Conservation (phyloP, 1,139 yeast species). For the Taiozyma sp. region DNA sequence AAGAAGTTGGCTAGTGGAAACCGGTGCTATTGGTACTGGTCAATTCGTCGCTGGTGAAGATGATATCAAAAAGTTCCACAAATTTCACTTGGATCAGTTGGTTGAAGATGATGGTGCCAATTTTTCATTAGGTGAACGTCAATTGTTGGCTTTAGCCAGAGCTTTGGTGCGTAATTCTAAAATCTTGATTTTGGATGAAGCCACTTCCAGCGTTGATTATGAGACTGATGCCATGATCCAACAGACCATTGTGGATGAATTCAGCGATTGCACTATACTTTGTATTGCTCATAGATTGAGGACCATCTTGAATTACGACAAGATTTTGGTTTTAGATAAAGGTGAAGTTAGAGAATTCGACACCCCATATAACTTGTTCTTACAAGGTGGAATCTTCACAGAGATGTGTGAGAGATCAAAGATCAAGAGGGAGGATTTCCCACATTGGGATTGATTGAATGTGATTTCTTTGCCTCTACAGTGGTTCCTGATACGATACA, state of each 20-base stretch:
- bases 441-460: neutral
- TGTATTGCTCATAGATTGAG: conserved; percentile 76
- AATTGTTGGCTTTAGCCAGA: conserved; percentile 65
- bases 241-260: conserved; percentile 52
- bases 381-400: conserved; percentile 43
- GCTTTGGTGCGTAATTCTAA: conserved; percentile 63
- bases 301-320: conserved; percentile 60
- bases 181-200: conserved; percentile 70
- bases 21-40: conserved; percentile 13
- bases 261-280: conserved; percentile 58
- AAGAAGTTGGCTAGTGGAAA: conserved; percentile 33
- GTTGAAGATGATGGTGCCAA: conserved; percentile 72
- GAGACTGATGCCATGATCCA: conserved; percentile 70
- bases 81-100: conserved; percentile 58
- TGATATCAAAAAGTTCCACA: conserved; percentile 39
- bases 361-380: conserved; percentile 42
- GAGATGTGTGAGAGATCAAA: conserved; percentile 55
- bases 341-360: conserved; percentile 59
- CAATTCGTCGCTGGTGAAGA: conserved; percentile 2
- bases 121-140: conserved; percentile 73
- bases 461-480: too few relatives aligned
- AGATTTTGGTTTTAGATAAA: conserved; percentile 56
- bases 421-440: neutral
- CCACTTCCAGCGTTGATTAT: conserved; percentile 76
- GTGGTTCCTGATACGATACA: too few relatives aligned